Evolutionary conservation across 768 basidiomycete species (phyloP).

Genomic region (Hemileccinum impolitum): DNA sequence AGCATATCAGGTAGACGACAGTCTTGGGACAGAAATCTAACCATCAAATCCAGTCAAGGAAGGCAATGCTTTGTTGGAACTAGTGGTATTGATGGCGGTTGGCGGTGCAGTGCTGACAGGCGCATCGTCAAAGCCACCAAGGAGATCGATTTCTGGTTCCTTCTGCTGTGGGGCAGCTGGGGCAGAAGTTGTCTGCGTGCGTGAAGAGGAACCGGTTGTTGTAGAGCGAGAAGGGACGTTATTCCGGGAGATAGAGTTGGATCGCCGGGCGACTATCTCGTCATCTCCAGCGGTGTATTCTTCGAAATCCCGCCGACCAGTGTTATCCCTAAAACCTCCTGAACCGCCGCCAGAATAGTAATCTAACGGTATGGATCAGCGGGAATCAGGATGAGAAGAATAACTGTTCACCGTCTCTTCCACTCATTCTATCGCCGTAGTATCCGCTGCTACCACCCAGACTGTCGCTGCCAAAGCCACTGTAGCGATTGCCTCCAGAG

Average conservation of each 20-base stretch:
- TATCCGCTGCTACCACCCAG: constrained; percentile 35
- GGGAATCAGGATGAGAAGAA: not conserved
- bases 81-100: constrained; percentile 7
- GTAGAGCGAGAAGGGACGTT: constrained; percentile 27
- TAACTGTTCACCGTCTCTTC: constrained; percentile 36
- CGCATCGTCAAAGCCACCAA: constrained; percentile 72
- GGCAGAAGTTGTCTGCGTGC: constrained; percentile 28
- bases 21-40: constrained; percentile 3
- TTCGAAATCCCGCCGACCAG: constrained; percentile 64
- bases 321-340: constrained; percentile 59
- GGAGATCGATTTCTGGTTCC: constrained; percentile 62
- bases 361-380: constrained; percentile 26
- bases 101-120: constrained; percentile 29
- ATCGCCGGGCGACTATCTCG: constrained; percentile 47
- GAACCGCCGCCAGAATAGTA: constrained; percentile 43
- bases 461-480: constrained; percentile 67
- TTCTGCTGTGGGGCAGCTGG: constrained; percentile 38
- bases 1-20: not conserved
- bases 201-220: constrained; percentile 39
- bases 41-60: constrained; percentile 28
- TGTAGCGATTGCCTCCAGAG: constrained; percentile 56
- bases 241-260: constrained; percentile 36
- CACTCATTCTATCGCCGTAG: constrained; percentile 42
- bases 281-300: constrained; percentile 98
- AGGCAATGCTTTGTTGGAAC: constrained; percentile 31